Percentiles rank a stretch among this genome's conserved stretches.
Conservation (phyloP, 352 stramenopile species). For the Globisporangium barbulae region DNA sequence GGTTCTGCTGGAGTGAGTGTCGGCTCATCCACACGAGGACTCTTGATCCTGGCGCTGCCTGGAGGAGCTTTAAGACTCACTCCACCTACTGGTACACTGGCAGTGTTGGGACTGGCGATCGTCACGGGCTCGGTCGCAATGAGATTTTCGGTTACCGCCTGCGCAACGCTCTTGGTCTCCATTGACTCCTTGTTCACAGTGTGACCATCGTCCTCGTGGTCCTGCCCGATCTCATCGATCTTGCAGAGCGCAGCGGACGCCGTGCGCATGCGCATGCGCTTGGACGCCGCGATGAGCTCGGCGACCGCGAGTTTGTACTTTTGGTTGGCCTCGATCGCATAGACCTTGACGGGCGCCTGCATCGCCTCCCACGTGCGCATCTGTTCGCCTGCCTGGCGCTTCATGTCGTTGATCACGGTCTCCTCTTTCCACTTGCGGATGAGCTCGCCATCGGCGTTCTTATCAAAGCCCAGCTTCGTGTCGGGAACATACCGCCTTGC, state of each 20-base stretch:
- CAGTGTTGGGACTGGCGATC: not conserved
- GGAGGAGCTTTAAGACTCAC: not conserved
- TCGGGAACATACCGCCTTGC: constrained; percentile 38
- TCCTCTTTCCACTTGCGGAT: constrained; percentile 66
- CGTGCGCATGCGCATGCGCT: constrained; percentile 4
- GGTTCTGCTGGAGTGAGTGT: not conserved
- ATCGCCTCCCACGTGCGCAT: constrained; percentile 70
- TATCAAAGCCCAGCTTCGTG: constrained; percentile 52
- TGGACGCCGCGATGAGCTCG: constrained; percentile 14
- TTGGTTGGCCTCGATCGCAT: constrained; percentile 55
- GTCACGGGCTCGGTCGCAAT: constrained; percentile 3
- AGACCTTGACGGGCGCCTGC: constrained; percentile 53
- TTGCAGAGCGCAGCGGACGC: constrained; percentile 3
- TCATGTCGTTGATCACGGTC: constrained; percentile 39
- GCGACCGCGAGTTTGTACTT: constrained; percentile 42
- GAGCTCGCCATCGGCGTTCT: constrained; percentile 44
- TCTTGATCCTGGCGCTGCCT: not conserved
- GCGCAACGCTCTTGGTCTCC: not conserved
- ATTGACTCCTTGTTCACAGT: not conserved
- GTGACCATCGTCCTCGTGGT: not conserved
- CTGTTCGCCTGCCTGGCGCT: constrained; percentile 25
- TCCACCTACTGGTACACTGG: not conserved
- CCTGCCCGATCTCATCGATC: not conserved
- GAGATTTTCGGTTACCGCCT: not conserved
- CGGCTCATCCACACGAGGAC: not conserved